Evolutionary conservation across 2,329 filamentous ascomycete species (phyloP), one percentile per base, ranked within the genome.

Genomic region (Hymenoscyphus salicellus): DNA sequence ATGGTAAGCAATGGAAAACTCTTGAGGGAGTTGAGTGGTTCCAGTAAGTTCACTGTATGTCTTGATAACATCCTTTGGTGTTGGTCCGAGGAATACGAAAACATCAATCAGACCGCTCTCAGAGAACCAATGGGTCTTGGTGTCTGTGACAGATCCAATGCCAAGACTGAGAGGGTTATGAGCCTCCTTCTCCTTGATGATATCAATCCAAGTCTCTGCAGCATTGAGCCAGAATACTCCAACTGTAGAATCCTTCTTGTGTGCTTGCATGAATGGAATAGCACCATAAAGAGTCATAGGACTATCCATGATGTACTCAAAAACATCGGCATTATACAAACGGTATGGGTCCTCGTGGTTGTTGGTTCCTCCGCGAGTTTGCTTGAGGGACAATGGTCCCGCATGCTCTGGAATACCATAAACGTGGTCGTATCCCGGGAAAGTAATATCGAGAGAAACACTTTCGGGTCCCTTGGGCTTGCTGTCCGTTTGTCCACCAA

Each of bases 251-350:
- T 89, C 90, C 77, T 94, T 96, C 72, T 90, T 90, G 75, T 99
- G 94, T 20, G 95, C 95, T 78, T 98, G 95, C 92, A 99, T 96
- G 75, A 98, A 91, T 1, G 95, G 95, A 71, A 99, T 98, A 7
- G 93, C 83, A n/a, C 95, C 95, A 74, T 99, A 99, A 1, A 99
- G 84, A 0, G 95, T 98, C 95, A 99, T 99, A 0, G 95, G 93
- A 77, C 93, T 98, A 78, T 98, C 91, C 72, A 97, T 85, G 72
- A 97, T 89, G 77, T 99, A 99, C 79, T 99, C 95, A 72, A 99
- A 99, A 11, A 99, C 95, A 76, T 99, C 95, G 36, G 92, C 86
- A 77, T 99, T 99, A 81, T 97, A 97, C 77, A 99, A 79, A 43
- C 95, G 87, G 79, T 99, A 99, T 0, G 95, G 95, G 68, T 99